phyloP scores from a whole-genome alignment of 2,329 filamentous ascomycete species.

The Calonectria fujianensis region DNA sequence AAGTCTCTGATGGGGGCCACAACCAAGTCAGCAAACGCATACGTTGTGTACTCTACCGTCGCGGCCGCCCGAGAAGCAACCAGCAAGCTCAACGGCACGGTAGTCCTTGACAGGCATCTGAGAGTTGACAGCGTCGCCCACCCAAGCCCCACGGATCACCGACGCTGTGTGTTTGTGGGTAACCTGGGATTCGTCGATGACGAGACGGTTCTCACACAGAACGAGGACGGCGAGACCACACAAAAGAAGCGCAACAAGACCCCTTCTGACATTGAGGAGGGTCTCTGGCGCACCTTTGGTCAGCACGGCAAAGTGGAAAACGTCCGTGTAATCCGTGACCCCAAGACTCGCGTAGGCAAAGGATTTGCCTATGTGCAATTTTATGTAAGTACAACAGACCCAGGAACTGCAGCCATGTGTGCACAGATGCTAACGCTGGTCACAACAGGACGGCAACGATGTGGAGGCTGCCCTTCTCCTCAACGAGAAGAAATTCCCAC shows the following conservation, averaged over 20 bases:
- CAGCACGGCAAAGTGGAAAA: slow-evolving; percentile 89
- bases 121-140: slow-evolving; percentile 94
- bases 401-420: slow-evolving; percentile 25
- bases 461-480: slow-evolving; percentile 94
- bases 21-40: slow-evolving; percentile 94
- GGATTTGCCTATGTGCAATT: slow-evolving; percentile 99
- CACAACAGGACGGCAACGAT: slow-evolving; percentile 82
- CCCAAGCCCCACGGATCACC: slow-evolving; percentile 87
- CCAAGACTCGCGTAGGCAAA: slow-evolving; percentile 94
- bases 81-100: slow-evolving; percentile 86
- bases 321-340: slow-evolving; percentile 92
- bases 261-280: slow-evolving; percentile 93
- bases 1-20: slow-evolving; percentile 93
- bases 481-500: slow-evolving; percentile 93
- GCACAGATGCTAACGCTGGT: slow-evolving; percentile 34
- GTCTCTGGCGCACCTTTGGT: slow-evolving; percentile 88
- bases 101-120: slow-evolving; percentile 90
- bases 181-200: slow-evolving; percentile 98
- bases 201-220: slow-evolving; percentile 81
- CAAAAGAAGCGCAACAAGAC: slow-evolving; percentile 84
- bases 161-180: slow-evolving; percentile 95
- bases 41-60: slow-evolving; percentile 88
- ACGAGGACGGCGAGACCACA: slow-evolving; percentile 78
- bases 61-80: slow-evolving; percentile 86
- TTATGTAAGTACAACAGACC: slow-evolving; percentile 69